These are phyloP conservation scores for Populus hybrid DNA, from an alignment of 441 rosid species.

Conservation along the genomic window DNA sequence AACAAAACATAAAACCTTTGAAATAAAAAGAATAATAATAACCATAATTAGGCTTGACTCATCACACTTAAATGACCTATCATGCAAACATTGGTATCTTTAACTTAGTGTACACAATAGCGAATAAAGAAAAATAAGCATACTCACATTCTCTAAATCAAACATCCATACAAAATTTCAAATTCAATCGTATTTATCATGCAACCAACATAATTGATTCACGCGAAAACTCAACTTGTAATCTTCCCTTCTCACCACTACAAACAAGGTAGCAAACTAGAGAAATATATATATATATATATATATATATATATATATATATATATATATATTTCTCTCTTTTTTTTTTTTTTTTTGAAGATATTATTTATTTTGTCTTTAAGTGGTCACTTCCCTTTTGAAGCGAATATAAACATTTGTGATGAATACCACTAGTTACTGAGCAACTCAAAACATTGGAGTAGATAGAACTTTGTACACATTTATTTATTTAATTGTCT, in stretches of 20 bases:
- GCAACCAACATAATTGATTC: not conserved
- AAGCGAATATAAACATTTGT: too few species aligned
- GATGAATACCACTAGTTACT: too few species aligned
- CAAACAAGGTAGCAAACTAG: not conserved
- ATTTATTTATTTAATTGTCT: too few species aligned
- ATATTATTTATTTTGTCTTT: too few species aligned
- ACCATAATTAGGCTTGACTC: not conserved
- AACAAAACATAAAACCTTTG: not conserved
- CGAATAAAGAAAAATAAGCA: too few species aligned
- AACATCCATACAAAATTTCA: not conserved
- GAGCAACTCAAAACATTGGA: too few species aligned
- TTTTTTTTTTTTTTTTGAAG: rapidly evolving
- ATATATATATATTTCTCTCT: too few species aligned
- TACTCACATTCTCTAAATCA: not conserved
- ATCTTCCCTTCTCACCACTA: not conserved
- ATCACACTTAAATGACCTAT: not conserved
- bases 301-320: too few species aligned
- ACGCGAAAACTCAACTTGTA: not conserved
- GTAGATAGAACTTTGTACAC: not conserved
- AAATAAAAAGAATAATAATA: too few species aligned
- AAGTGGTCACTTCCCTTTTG: too few species aligned
- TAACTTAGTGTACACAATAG: not conserved
- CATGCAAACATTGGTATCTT: not conserved
- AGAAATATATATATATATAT: too few species aligned
- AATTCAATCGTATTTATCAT: not conserved